Base-by-base conservation (phyloP, 1,284 basidiomycete genomes). In the Ustilago esculenta region DNA sequence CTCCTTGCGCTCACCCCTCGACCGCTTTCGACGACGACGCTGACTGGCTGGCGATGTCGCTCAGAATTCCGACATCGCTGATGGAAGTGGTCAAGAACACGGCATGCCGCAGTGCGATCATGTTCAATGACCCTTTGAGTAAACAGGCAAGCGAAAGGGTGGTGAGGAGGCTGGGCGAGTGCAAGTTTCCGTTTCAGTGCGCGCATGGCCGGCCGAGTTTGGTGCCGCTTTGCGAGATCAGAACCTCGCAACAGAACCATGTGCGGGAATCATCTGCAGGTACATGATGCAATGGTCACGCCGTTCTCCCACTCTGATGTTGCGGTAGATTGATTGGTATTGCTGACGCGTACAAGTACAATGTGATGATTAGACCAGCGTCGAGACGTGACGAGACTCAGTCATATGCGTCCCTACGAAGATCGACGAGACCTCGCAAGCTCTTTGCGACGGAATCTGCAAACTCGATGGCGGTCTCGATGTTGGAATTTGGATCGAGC, bases 111-210 rank as follows among this genome's bases (percentile, higher is more conserved):
- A 50, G 56, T 34, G 67, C 67, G 3, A 61, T 70, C 53, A 70
- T 98, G 94, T 98, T 98, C 85, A 94, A 93, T 73, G 94, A 97
- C 80, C 65, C 84, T 1, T 85, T 98, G 48, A 87, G 84, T 14
- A 57, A 83, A 5, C 85, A 86, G 27, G 91, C 94, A 76, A 91
- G 91, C 80, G 81, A 86, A 68, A 84, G 85, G 34, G 85, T 98
- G 40, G 84, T 97, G 34, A 73, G 77, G 8, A 86, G 88, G 67
- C 84, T 98, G 20, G 86, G 88, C 2, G 79, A 85, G 59, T 92
- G 92, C 1, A 85, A 86, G 5, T 90, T 92, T 75, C 94, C 94
- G 1, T 97, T 96, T 82, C 90, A 91, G 77, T 98, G 94, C 83
- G 94, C 94, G 12, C 94, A 98, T 82, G 94, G 94, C 0, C 49